phyloP scores from a whole-genome alignment of 192 early-diverging fungal genomes.

The Coemansia sp. region DNA sequence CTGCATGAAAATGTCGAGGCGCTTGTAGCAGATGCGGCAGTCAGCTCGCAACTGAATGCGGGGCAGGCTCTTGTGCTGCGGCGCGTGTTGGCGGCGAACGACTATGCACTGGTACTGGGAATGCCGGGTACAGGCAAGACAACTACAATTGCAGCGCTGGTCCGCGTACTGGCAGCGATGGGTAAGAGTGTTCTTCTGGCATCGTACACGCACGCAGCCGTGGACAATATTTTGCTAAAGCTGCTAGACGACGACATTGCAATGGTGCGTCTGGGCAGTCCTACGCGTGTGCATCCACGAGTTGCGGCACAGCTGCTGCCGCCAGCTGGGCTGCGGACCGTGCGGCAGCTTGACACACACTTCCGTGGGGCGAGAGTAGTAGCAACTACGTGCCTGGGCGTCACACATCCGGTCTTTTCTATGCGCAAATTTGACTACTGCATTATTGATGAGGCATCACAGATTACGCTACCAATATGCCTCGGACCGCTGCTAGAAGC shows the following conservation, averaged over 20 bases:
- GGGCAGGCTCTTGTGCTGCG: conserved; percentile 71
- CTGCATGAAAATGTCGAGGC: conserved; percentile 21
- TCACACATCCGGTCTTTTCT: conserved; percentile 72
- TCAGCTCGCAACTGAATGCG: conserved; percentile 58
- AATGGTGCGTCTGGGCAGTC: conserved; percentile 75
- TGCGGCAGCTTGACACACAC: conserved; percentile 60
- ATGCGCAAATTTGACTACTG: conserved; percentile 88
- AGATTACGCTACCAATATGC: conserved; percentile 87
- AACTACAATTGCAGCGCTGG: conserved; percentile 79
- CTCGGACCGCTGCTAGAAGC: conserved; percentile 84
- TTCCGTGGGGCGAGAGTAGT: conserved; percentile 69
- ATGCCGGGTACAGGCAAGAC: conserved; percentile 99
- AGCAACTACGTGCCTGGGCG: conserved; percentile 86
- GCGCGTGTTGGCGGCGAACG: conserved; percentile 71
- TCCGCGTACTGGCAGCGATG: conserved; percentile 61
- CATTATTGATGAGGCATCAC: conserved; percentile 95
- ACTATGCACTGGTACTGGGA: conserved; percentile 89
- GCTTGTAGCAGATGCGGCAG: conserved; percentile 12
- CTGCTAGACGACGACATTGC: conserved; percentile 61
- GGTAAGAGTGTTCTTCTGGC: conserved; percentile 81
- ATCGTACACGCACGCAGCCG: conserved; percentile 89
- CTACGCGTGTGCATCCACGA: conserved; percentile 59
- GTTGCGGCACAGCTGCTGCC: conserved; percentile 43
- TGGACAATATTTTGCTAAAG: conserved; percentile 91
- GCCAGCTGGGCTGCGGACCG: conserved; percentile 51